Evolutionary conservation across 1,139 yeast genomes (phyloP).

Genomic region (Magnusiomyces paraingens): DNA sequence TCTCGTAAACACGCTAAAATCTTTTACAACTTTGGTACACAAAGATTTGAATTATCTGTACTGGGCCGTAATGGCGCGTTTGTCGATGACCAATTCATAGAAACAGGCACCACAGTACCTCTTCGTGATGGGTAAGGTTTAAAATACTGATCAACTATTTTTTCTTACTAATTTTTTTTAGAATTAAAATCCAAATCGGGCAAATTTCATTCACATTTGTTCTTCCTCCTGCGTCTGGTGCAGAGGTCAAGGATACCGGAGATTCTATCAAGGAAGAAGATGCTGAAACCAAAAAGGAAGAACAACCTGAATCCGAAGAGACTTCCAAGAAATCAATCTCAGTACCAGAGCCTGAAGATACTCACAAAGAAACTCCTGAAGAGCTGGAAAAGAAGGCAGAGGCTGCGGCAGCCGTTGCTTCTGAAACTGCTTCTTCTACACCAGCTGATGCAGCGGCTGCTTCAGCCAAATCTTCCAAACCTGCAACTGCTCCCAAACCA

Average conservation of each 20-base stretch:
- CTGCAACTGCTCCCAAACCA: slow-evolving; percentile 1
- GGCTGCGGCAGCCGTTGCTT: slow-evolving; percentile 17
- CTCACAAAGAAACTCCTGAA: background rate
- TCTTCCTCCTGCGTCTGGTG: slow-evolving; percentile 46
- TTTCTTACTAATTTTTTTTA: slow-evolving; percentile 21
- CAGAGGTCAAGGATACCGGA: slow-evolving; percentile 6
- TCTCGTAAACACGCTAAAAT: slow-evolving; percentile 91
- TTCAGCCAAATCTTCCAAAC: slow-evolving; percentile 7
- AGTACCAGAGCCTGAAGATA: background rate
- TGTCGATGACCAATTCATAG: slow-evolving; percentile 83
- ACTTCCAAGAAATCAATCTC: background rate
- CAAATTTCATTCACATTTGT: slow-evolving; percentile 84
- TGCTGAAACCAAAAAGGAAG: background rate
- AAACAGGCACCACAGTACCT: slow-evolving; percentile 84
- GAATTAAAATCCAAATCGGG: slow-evolving; percentile 85
- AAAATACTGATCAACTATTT: background rate
- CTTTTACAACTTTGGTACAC: slow-evolving; percentile 91
- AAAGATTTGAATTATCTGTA: slow-evolving; percentile 81
- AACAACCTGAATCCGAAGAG: background rate
- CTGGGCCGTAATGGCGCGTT: slow-evolving; percentile 95
- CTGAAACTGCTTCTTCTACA: background rate
- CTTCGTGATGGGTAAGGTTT: slow-evolving; percentile 45
- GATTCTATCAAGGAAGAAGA: background rate
- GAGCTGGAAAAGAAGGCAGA: slow-evolving; percentile 8
- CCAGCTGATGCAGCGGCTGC: slow-evolving; percentile 6